phyloP scores from a whole-genome alignment of 2,329 filamentous ascomycete genomes.

The Lachnellula willkommii region DNA sequence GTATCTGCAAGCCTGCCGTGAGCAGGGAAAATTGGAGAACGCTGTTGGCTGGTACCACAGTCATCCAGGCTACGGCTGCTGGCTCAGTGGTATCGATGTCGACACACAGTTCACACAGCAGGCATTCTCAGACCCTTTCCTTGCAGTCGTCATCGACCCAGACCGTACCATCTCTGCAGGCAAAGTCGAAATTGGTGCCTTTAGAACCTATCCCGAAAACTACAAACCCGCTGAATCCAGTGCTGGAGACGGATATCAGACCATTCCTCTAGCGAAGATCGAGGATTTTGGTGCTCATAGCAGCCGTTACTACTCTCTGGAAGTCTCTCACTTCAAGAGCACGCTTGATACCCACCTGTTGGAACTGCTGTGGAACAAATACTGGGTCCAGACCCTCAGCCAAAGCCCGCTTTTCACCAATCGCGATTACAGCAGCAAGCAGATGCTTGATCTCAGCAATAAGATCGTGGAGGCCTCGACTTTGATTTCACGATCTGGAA shows the following conservation, averaged over 20 bases:
- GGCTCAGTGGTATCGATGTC: slow-evolving; percentile 95
- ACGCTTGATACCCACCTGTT: slow-evolving; percentile 82
- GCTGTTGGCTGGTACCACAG: slow-evolving; percentile 97
- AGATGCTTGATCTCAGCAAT: slow-evolving; percentile 79
- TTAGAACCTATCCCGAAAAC: slow-evolving; percentile 78
- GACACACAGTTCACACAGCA: slow-evolving; percentile 83
- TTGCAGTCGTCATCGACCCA: slow-evolving; percentile 93
- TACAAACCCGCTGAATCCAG: slow-evolving; percentile 54
- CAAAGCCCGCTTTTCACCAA: slow-evolving; percentile 88
- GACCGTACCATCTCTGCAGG: slow-evolving; percentile 91
- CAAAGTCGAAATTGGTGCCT: slow-evolving; percentile 93
- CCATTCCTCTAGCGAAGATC: slow-evolving; percentile 86
- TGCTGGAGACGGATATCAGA: slow-evolving; percentile 57
- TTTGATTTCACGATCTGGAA: slow-evolving; percentile 34
- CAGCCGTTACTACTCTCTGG: slow-evolving; percentile 82
- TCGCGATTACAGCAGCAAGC: slow-evolving; percentile 86
- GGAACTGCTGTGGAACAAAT: slow-evolving; percentile 95
- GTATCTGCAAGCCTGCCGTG: slow-evolving; percentile 71
- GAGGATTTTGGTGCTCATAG: slow-evolving; percentile 94
- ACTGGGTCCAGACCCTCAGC: slow-evolving; percentile 94
- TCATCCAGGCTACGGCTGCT: slow-evolving; percentile 96
- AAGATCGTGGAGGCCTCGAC: slow-evolving; percentile 67
- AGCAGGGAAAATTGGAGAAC: slow-evolving; percentile 79
- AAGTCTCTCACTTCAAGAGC: slow-evolving; percentile 92
- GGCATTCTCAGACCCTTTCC: slow-evolving; percentile 79